Evolutionary conservation across 495 filamentous ascomycete species (phyloP).

Genomic region (Neurospora intermedia): DNA sequence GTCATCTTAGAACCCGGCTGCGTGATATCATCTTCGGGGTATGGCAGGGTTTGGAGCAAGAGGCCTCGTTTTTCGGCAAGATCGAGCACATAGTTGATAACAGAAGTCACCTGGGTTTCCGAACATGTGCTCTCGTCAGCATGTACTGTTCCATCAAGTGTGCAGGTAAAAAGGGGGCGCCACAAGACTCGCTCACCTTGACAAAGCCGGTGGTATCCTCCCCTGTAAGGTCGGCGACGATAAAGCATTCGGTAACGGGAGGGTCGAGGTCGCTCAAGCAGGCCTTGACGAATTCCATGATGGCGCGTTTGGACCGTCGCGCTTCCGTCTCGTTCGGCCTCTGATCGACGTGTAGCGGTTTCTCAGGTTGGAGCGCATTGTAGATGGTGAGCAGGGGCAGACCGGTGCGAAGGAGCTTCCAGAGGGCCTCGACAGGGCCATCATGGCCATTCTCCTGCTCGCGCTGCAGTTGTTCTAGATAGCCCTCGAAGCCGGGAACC

Average conservation of each 20-base stretch:
- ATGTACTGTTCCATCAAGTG: not conserved
- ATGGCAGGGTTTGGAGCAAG: conserved; percentile 45
- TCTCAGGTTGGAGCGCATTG: conserved; percentile 63
- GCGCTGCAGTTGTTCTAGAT: conserved; percentile 51
- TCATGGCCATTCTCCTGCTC: conserved; percentile 41
- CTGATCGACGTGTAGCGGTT: conserved; percentile 51
- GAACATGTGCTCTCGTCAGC: not conserved
- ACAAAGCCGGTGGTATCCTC: conserved; percentile 96
- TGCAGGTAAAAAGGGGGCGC: not conserved
- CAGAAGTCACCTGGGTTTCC: conserved; percentile 39
- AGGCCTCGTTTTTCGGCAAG: conserved; percentile 64
- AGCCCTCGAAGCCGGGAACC: conserved; percentile 71
- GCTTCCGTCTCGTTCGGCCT: conserved; percentile 43
- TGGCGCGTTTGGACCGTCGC: conserved; percentile 52
- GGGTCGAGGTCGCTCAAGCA: conserved; percentile 59
- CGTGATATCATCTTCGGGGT: conserved; percentile 34
- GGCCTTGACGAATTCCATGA: conserved; percentile 46
- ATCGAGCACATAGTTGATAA: conserved; percentile 86
- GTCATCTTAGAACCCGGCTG: conserved; percentile 50
- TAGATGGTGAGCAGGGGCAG: conserved; percentile 81
- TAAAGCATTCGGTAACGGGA: conserved; percentile 71
- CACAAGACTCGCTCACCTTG: conserved; percentile 47
- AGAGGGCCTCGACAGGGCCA: conserved; percentile 75
- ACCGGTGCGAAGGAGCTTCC: conserved; percentile 77
- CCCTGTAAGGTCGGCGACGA: conserved; percentile 83